A percentile compares a stretch with the other conserved stretches of the same genome.
Conservation (phyloP, 73 alveolate species). For the Tetrahymena borealis region DNA sequence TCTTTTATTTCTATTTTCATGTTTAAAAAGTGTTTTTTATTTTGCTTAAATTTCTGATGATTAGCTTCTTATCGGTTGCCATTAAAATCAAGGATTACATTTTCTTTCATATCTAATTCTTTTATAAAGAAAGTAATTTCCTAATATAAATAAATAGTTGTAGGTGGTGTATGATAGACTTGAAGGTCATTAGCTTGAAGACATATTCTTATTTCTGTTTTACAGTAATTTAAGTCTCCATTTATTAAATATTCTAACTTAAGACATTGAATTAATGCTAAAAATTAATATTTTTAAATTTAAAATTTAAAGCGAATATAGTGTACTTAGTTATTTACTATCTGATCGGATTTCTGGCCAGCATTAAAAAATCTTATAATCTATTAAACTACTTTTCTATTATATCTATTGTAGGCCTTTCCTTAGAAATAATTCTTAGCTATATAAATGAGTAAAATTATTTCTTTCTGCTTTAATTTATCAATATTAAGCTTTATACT, state of each 20-base stretch:
- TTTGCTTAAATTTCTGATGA: too few relatives aligned
- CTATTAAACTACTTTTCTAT: not conserved
- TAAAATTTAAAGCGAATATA: not conserved
- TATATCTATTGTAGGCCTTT: not conserved
- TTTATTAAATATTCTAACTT: not conserved
- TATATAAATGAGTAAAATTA: not conserved
- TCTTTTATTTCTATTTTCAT: too few relatives aligned
- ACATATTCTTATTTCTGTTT: not conserved
- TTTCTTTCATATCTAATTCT: too few relatives aligned
- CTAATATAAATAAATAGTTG: not conserved
- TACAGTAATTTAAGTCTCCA: not conserved
- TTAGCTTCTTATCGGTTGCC: too few relatives aligned
- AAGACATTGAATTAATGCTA: not conserved
- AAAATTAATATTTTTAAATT: not conserved
- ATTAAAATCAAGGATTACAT: too few relatives aligned
- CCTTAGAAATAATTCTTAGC: not conserved
- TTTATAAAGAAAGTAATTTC: too few relatives aligned
- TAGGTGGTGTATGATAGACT: not conserved
- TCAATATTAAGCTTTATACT: not conserved
- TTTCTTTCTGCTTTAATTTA: not conserved
- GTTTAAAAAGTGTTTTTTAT: too few relatives aligned
- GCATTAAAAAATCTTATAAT: not conserved
- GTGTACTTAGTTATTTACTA: not conserved
- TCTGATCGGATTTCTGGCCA: conserved; percentile 4
- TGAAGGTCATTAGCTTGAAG: not conserved